Evolutionary conservation across 169 alveolate species (phyloP).

Genomic region (Babesia sp.): DNA sequence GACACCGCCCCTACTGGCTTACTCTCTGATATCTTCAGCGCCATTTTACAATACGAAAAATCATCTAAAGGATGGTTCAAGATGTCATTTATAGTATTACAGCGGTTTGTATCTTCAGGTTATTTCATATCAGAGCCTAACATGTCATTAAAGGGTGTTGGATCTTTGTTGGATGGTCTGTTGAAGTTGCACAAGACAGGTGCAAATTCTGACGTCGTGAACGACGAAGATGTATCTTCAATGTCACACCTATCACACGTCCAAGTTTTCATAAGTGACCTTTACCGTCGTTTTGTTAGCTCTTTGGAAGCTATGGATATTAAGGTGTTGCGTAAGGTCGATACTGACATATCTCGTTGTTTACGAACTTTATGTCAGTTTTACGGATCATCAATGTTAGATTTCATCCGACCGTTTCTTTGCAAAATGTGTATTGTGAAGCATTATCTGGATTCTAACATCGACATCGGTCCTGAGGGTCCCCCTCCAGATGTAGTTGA

Average conservation of each 20-base stretch:
- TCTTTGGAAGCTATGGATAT: not conserved
- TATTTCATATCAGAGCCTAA: not conserved
- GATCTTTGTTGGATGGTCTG: conserved; percentile 4
- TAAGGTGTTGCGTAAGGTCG: conserved; percentile 5
- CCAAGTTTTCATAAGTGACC: conserved; percentile 3
- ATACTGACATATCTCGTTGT: conserved; percentile 14
- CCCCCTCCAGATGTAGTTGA: not conserved
- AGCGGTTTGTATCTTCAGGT: conserved; percentile 3
- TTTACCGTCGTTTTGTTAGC: conserved; percentile 1
- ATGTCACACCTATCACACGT: conserved; percentile 11
- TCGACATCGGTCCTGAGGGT: not conserved
- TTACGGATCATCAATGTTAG: not conserved
- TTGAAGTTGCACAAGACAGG: not conserved
- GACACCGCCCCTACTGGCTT: not conserved
- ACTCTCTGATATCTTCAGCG: conserved; percentile 11
- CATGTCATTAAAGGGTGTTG: not conserved
- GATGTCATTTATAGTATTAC: conserved; percentile 4
- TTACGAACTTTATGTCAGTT: conserved; percentile 1
- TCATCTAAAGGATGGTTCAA: conserved; percentile 1
- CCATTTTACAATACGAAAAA: conserved; percentile 12
- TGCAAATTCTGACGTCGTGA: not conserved
- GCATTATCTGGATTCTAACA: not conserved
- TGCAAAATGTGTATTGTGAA: conserved; percentile 10
- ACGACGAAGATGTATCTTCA: not conserved
- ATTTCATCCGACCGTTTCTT: conserved; percentile 23